phyloP scores from a whole-genome alignment of 1,284 basidiomycete species.

The Puccinia sorghi region DNA sequence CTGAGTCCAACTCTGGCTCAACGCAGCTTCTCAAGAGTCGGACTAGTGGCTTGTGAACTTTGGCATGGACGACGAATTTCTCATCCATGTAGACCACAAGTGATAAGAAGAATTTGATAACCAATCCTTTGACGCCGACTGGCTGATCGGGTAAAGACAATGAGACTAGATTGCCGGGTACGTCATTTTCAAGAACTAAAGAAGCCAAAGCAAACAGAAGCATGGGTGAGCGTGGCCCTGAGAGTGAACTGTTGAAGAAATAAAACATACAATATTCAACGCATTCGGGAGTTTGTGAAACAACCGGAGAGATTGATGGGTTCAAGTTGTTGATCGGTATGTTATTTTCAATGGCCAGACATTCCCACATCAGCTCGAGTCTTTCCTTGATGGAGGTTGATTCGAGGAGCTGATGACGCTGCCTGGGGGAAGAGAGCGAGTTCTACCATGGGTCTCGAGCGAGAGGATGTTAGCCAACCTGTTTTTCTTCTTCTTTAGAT shows the following conservation, averaged over 20 bases:
- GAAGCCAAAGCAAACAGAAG: neutral
- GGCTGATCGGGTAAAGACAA: constrained; percentile 56
- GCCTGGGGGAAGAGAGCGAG: constrained; percentile 33
- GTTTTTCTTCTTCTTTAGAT: neutral
- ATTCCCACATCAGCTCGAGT: constrained; percentile 43
- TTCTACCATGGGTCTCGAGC: constrained; percentile 10
- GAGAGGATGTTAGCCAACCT: neutral
- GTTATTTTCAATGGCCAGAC: constrained; percentile 25
- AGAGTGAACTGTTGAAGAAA: neutral
- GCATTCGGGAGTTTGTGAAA: constrained; percentile 38
- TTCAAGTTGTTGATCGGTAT: constrained; percentile 15
- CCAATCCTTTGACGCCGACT: constrained; percentile 55
- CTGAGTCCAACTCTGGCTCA: constrained; percentile 42
- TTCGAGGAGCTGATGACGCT: constrained; percentile 22
- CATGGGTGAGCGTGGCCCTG: neutral
- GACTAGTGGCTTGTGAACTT: constrained; percentile 57
- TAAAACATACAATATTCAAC: constrained; percentile 42
- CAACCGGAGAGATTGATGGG: neutral
- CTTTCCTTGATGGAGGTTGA: constrained; percentile 45
- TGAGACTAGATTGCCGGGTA: constrained; percentile 54
- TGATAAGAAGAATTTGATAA: constrained; percentile 56
- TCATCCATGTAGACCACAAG: constrained; percentile 58
- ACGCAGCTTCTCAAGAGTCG: constrained; percentile 54
- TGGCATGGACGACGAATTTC: constrained; percentile 56
- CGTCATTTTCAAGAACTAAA: constrained; percentile 55